Evolutionary conservation across 495 filamentous ascomycete species (phyloP).

Genomic region (Penicillium chermesinum): DNA sequence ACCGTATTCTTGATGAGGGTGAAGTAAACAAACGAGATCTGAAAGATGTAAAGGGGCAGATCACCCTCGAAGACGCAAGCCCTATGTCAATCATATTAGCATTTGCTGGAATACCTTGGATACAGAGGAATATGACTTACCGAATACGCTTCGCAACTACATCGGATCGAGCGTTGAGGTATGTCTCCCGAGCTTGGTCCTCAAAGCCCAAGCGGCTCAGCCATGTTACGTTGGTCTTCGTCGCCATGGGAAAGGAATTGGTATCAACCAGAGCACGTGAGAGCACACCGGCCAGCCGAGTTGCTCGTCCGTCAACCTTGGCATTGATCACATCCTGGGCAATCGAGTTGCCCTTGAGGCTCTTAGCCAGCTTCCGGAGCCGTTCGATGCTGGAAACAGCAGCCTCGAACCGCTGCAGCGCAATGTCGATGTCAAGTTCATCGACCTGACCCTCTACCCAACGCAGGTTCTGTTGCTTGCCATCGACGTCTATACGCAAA

Average conservation of each 20-base stretch:
- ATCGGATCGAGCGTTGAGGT: constrained; percentile 69
- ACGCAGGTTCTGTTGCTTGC: constrained; percentile 89
- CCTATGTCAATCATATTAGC: constrained; percentile 47
- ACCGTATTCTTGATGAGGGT: constrained; percentile 88
- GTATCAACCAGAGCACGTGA: constrained; percentile 68
- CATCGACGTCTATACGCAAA: constrained; percentile 90
- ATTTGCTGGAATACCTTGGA: neutral
- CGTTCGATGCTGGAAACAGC: constrained; percentile 79
- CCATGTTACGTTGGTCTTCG: constrained; percentile 72
- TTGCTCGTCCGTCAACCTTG: constrained; percentile 83
- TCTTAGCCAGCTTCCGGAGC: constrained; percentile 68
- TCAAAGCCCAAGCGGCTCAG: constrained; percentile 82
- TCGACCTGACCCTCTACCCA: constrained; percentile 96
- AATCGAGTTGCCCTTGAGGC: constrained; percentile 74
- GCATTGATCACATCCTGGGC: constrained; percentile 83
- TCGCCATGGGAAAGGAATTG: constrained; percentile 65
- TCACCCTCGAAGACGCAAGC: constrained; percentile 93
- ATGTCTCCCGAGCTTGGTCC: constrained; percentile 80
- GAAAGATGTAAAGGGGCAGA: constrained; percentile 85
- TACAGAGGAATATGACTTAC: constrained; percentile 43
- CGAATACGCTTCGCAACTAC: constrained; percentile 76
- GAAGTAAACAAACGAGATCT: constrained; percentile 96
- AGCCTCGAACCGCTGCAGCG: constrained; percentile 81
- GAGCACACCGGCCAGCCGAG: constrained; percentile 68
- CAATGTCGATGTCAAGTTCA: constrained; percentile 92